These are phyloP conservation scores for Ophiostoma ulmi DNA, from an alignment of 2,329 filamentous ascomycete species.

Conservation along the genomic window DNA sequence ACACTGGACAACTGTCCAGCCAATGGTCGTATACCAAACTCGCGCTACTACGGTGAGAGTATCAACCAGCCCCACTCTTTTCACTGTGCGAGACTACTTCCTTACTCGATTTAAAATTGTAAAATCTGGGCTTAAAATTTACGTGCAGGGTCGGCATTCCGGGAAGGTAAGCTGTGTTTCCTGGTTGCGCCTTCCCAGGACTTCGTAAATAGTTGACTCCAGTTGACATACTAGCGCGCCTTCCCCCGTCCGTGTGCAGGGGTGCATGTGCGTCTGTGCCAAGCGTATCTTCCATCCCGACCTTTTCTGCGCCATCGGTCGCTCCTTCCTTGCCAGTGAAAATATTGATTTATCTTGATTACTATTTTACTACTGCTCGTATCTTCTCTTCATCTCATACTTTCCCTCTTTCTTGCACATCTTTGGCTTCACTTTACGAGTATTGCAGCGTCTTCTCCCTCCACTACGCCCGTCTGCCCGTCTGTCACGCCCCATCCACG, in stretches of 20 bases:
- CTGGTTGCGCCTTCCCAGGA: conserved; percentile 3
- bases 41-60: conserved; percentile 14
- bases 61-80: not conserved
- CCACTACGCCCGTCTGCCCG: not conserved
- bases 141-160: not conserved
- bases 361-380: not conserved
- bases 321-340: conserved; percentile 1
- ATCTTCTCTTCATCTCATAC: not conserved
- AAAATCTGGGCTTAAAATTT: not conserved
- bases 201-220: not conserved
- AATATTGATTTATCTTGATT: not conserved
- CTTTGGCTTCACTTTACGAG: not conserved
- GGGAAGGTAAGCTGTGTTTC: conserved; percentile 8
- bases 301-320: not conserved
- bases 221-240: conserved; percentile 12
- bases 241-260: conserved; percentile 4
- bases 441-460: not conserved
- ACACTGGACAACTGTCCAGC: not conserved
- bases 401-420: not conserved
- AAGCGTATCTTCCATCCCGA: not conserved
- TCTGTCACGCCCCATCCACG: not conserved
- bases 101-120: not conserved
- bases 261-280: not conserved
- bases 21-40: conserved; percentile 15
- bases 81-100: not conserved